Evolutionary conservation across 768 basidiomycete genomes (phyloP), one percentile per base, ranked within the genome.

Genomic region (Tulasnella sp.): DNA sequence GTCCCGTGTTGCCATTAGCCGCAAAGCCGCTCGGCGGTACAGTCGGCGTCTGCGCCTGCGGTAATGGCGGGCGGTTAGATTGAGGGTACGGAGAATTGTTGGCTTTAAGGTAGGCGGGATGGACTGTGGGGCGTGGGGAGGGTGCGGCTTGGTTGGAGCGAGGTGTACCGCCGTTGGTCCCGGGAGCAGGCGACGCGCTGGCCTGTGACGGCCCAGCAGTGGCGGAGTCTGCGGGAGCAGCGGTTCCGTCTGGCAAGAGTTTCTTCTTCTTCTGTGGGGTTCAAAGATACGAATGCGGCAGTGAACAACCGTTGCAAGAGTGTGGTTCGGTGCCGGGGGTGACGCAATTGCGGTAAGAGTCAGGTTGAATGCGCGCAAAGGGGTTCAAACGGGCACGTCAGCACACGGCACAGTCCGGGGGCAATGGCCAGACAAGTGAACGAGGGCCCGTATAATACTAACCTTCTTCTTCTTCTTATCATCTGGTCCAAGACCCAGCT

Each of bases 391-490:
- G 39, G 37, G 26, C 26, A 20, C 61, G 71, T 72, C 71, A 72
- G 71, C 44, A n/a, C 11, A 40, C 71, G n/a, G 44, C 71, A 40
- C 39, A 72, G 71, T 72, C n/a, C 4, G 29, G 35, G 40, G 70
- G 40, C 15, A 18, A 40, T 40, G 15, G 39, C 6, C 11, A 46
- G 44, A 72, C 44, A 42, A 46, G 44, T 2, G 44, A 72, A 29
- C 13, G 39, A 16, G 32, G 70, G 71, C 35, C 20, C 32, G 74
- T 37, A 74, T 40, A 55, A 46, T 70, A 70, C 67, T 35, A 55
- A 77, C 77, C 69, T 77, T 77, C 69, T 77, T 77, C 70, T 77
- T 77, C 71, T 70, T 77, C 69, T 77, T 69, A 32, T 40, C 39
- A 35, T 77, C 77, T 16, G 77, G 77, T 73, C 77, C 77, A 26